These are phyloP conservation scores for Escallonia rubra DNA, from an alignment of 129 eudicot genomes.

Conservation along the genomic window DNA sequence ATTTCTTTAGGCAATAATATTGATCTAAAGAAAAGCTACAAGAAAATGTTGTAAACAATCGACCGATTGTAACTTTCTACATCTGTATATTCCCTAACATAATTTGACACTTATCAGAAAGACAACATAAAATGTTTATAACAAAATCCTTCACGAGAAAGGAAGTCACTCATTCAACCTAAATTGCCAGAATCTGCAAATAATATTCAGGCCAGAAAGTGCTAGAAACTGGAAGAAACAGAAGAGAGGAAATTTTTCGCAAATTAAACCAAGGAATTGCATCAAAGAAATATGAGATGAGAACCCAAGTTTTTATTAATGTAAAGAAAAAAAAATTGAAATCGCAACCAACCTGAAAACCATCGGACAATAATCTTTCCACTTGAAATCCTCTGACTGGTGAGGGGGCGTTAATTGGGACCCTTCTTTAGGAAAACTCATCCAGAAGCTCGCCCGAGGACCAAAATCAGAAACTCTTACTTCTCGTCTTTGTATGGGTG, in stretches of 20 bases:
- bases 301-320: background rate
- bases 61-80: too few species aligned
- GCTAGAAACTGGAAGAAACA: background rate
- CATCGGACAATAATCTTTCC: slow-evolving; percentile 99
- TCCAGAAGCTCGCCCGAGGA: slow-evolving; percentile 92
- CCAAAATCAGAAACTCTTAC: slow-evolving; percentile 85
- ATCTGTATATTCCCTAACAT: too few species aligned
- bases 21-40: too few species aligned
- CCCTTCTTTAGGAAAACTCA: slow-evolving; percentile 90
- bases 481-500: slow-evolving; percentile 89
- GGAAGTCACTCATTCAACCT: background rate
- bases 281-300: background rate
- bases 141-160: too few species aligned
- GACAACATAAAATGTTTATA: too few species aligned
- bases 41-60: too few species aligned
- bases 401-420: slow-evolving; percentile 90
- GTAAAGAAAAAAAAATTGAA: background rate
- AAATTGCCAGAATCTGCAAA: background rate
- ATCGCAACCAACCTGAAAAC: slow-evolving; percentile 79
- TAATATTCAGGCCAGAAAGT: background rate
- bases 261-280: background rate
- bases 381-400: slow-evolving; percentile 87
- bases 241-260: background rate
- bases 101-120: too few species aligned
- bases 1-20: too few species aligned